Evolutionary conservation across 2,329 filamentous ascomycete genomes (phyloP).

Genomic region (Thelonectria olida): DNA sequence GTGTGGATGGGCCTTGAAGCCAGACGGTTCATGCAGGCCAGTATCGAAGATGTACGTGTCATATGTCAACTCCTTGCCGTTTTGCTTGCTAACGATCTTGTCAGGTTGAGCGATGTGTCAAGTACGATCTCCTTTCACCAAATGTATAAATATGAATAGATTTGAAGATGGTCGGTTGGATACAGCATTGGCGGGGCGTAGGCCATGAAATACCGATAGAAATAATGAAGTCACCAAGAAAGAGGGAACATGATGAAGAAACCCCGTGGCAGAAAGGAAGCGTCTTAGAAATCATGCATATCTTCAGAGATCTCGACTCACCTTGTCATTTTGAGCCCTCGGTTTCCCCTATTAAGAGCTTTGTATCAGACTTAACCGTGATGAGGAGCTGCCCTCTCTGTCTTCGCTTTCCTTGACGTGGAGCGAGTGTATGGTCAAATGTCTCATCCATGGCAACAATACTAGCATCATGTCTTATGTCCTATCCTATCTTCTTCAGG

Average conservation of each 20-base stretch:
- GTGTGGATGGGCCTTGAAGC: constrained; percentile 94
- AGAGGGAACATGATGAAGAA: constrained; percentile 7
- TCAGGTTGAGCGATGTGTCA: constrained; percentile 87
- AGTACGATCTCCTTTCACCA: constrained; percentile 87
- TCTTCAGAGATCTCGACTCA: neutral
- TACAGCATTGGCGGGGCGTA: constrained; percentile 27
- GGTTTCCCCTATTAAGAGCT: no score
- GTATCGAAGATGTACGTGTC: constrained; percentile 76
- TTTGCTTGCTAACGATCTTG: constrained; percentile 6
- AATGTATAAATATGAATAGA: constrained; percentile 70
- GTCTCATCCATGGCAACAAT: no score
- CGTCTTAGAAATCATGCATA: neutral
- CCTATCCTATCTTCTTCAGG: no score
- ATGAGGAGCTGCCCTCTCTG: no score
- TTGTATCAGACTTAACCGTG: no score
- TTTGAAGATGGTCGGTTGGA: neutral
- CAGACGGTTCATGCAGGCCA: constrained; percentile 87
- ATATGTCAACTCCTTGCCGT: neutral
- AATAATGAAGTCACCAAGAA: constrained; percentile 3
- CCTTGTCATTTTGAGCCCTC: no score
- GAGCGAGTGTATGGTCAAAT: no score
- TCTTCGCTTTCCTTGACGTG: no score
- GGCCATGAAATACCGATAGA: neutral
- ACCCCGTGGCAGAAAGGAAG: neutral
- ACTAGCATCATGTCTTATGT: no score